Evolutionary conservation across 345 rosid genomes (phyloP), one percentile per base, ranked within the genome.

Genomic region (Erysimum cheiranthoides): DNA sequence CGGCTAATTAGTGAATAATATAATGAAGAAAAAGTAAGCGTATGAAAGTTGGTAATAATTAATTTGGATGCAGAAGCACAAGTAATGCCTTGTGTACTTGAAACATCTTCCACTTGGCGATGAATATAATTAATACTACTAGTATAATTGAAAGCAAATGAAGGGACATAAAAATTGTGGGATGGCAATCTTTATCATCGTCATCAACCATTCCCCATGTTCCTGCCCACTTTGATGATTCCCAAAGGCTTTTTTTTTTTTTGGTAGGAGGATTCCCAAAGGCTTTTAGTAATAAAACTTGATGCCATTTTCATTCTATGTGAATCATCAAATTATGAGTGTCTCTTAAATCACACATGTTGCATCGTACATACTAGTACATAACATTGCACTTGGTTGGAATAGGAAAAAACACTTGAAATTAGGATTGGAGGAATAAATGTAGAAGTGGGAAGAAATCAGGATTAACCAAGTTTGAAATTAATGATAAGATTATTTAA

Each of bases 151-250:
- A 58, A 58, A 68, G 67, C 68, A 68, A 45, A 50, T 28, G 42
- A 38, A 75, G 45, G 45, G 66, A 76, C 63, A 46, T 17, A 52
- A 43, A 70, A 34, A 25, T n/a, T 47, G 67, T 64, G 72, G 76
- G 72, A 63, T 77, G 18, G 9, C 67, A 71, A 71, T 71, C 76
- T 71, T 70, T 64, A 54, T 71, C 63, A 57, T 51, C 67, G 62
- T 57, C 76, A 65, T 77, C 67, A 77, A 70, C 80, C 67, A 70
- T 70, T 76, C 31, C 31, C 71, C 80, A 77, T 77, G 80, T 77
- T 65, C 67, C 47, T 71, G 12, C 80, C 80, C 80, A 77, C 76
- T 77, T 77, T 57, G 72, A 71, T 74, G 25, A 21, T 77, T 47
- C 74, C 54, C 28, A 11, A 31, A 65, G 16, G 62, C 13, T 10